Evolutionary conservation across 257 asterid genomes (phyloP), one percentile per base, ranked within the genome.

Genomic region (Fraxinus quadrangulata): DNA sequence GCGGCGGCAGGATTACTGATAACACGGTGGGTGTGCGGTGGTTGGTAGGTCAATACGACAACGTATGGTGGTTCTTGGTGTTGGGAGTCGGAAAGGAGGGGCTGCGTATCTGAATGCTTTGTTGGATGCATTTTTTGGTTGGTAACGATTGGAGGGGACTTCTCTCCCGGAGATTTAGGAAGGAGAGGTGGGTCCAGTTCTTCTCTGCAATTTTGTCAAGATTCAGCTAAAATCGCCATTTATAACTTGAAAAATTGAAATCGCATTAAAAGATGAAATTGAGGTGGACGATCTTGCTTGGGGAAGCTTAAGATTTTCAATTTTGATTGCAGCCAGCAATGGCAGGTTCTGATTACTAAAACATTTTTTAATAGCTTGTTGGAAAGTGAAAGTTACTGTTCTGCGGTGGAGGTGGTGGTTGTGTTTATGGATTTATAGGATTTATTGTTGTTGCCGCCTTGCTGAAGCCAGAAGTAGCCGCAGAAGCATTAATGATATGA

Each of bases 31-130:
- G 80, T 84, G 77, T 40, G 72, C 21, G 89, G 79, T 0, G 84
- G 81, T 34, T 81, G 88, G 77, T 84, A 83, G 74, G 78, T 92
- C 23, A 92, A 70, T 19, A 91, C 86, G 81, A 90, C 54, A 81
- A 91, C 86, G 89, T 91, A 86, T 26, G 88, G 89, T 6, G 89
- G 73, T 1, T 70, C 69, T 63, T 61, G 26, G 9, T 6, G 39
- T 8, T 65, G 85, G 14, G 84, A 83, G 2, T 83, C 88, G 59
- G 87, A 2, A 76, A 91, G 92, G 72, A 91, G 88, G 39, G 92
- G 92, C 5, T 87, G 82, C 80, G 71, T 66, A 19, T 59, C 81
- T 36, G 85, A 23, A 37, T 71, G 39, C 56, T 82, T 89, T 0
- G 88, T 45, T 30, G 87, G 78, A 7, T 88, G 74, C 94, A 87